These are phyloP conservation scores for Strobilomyces confusus DNA, from an alignment of 768 basidiomycete genomes.

Conservation along the genomic window DNA sequence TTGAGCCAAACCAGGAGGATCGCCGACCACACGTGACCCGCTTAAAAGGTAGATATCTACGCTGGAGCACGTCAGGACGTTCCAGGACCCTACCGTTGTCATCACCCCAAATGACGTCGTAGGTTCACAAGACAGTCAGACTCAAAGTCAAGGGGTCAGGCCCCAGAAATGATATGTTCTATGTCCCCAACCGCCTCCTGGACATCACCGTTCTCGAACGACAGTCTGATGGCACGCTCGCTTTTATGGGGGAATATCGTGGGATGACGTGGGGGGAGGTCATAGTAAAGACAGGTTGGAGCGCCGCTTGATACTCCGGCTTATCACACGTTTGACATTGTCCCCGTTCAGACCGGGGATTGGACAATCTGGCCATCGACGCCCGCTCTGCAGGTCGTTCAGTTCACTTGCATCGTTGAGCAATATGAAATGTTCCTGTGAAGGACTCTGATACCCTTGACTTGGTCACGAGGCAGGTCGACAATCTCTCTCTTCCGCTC, in stretches of 20 bases:
- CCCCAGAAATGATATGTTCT: slow-evolving; percentile 54
- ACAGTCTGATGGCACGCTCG: slow-evolving; percentile 55
- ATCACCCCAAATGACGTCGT: slow-evolving; percentile 69
- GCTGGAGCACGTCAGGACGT: slow-evolving; percentile 53
- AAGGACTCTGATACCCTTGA: slow-evolving; percentile 44
- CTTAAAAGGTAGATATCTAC: too few relatives aligned
- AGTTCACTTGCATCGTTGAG: neutral
- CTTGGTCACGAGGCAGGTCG: slow-evolving; percentile 36
- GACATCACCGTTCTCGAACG: slow-evolving; percentile 51
- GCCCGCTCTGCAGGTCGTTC: slow-evolving; percentile 51
- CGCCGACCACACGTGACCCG: too few relatives aligned
- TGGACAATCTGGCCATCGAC: slow-evolving; percentile 65
- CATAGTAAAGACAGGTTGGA: slow-evolving; percentile 51
- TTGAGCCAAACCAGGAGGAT: too few relatives aligned
- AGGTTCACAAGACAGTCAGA: slow-evolving; percentile 59
- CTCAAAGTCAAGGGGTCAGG: slow-evolving; percentile 44
- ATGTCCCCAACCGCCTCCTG: slow-evolving; percentile 45
- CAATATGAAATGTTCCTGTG: neutral
- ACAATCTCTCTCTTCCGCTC: slow-evolving; percentile 45
- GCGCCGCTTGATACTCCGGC: slow-evolving; percentile 2
- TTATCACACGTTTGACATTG: slow-evolving; percentile 1
- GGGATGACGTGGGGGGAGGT: too few relatives aligned
- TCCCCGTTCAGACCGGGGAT: slow-evolving; percentile 36
- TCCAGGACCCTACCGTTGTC: slow-evolving; percentile 48
- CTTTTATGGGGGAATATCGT: too few relatives aligned